Conservation (phyloP, 2,329 filamentous ascomycete genomes). For the Cercospora beticola region DNA sequence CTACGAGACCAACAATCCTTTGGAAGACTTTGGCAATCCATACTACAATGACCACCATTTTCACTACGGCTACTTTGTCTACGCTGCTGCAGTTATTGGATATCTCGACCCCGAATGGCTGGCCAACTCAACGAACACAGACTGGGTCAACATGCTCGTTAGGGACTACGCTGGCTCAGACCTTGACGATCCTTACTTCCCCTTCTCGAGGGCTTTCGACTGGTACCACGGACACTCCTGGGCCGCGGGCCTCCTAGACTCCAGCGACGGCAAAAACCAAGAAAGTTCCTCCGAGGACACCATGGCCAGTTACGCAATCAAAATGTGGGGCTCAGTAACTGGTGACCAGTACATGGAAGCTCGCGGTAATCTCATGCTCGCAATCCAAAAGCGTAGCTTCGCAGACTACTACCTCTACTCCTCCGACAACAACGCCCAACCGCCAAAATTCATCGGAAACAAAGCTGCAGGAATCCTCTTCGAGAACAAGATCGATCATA, state of each 20-base stretch:
- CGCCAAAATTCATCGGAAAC: conserved; percentile 75
- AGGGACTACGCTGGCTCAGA: conserved; percentile 81
- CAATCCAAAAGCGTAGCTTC: conserved; percentile 71
- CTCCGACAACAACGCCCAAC: conserved; percentile 68
- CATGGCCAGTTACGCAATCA: conserved; percentile 82
- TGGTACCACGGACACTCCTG: conserved; percentile 95
- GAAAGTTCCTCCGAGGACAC: conserved; percentile 90
- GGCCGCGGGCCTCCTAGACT: conserved; percentile 76
- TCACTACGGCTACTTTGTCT: conserved; percentile 80
- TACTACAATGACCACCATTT: conserved; percentile 72
- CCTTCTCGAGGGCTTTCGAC: conserved; percentile 80
- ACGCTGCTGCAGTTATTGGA: conserved; percentile 79
- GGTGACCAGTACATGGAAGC: conserved; percentile 79
- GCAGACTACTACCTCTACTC: conserved; percentile 81
- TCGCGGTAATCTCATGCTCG: conserved; percentile 77
- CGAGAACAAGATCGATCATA: conserved; percentile 93
- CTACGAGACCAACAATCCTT: conserved; percentile 72
- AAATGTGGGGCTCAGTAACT: conserved; percentile 85
- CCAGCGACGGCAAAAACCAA: conserved; percentile 74
- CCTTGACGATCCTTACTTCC: conserved; percentile 69
- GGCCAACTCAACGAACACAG: conserved; percentile 59
- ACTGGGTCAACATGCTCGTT: conserved; percentile 79
- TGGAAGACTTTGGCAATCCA: conserved; percentile 85
- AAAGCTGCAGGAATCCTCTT: conserved; percentile 68
- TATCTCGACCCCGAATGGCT: conserved; percentile 77